Base-by-base conservation (phyloP, 768 basidiomycete species). In the Crepidotus variabilis region DNA sequence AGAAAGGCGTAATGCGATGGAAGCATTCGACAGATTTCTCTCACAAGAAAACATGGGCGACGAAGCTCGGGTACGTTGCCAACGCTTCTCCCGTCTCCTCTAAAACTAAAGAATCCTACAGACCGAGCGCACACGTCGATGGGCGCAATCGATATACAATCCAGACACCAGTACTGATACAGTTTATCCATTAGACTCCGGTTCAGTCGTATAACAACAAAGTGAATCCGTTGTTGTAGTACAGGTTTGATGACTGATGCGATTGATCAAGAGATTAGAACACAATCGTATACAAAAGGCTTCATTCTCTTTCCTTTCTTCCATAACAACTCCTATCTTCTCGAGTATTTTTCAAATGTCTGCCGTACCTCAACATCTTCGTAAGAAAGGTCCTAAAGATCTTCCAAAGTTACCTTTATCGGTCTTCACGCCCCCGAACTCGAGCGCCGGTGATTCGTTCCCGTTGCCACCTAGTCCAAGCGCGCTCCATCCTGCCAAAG, bases 331-430 rank as follows among this genome's bases (percentile, higher is more conserved):
- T 51, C 46, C 21, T 47, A 50, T 50, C 36, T 47, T 28, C 56
- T 51, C 50, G 24, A 47, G 50, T 46, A 21, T 23, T 13, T 33
- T 35, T 20, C 6, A 22, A 47, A 69, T 66, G 66, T 60, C 65
- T 58, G 61, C 65, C 28, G 45, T 51, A 18, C 54, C 55, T 28
- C 57, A 46, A 47, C 52, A 60, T 14, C 62, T 71, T 11, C 81
- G 85, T 60, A 84, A 86, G 64, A 90, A 81, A 67, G 82, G 78
- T 22, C 78, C 78, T 24, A 89, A 84, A 67, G 74, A 81, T 20
- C 81, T 85, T 4, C 92, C 91, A 7, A 80, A 78, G 47, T 82
- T 94, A 11, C 90, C 90, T 0, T 68, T 85, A 22, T 90, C 90
- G 10, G 91, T 84, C 0, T 93, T 93, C 68, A 81, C 77, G 23